Percentiles rank a stretch among this genome's conserved stretches.
phyloP scores from a whole-genome alignment of 2,329 filamentous ascomycete genomes.

The Nigrospora sphaerica region DNA sequence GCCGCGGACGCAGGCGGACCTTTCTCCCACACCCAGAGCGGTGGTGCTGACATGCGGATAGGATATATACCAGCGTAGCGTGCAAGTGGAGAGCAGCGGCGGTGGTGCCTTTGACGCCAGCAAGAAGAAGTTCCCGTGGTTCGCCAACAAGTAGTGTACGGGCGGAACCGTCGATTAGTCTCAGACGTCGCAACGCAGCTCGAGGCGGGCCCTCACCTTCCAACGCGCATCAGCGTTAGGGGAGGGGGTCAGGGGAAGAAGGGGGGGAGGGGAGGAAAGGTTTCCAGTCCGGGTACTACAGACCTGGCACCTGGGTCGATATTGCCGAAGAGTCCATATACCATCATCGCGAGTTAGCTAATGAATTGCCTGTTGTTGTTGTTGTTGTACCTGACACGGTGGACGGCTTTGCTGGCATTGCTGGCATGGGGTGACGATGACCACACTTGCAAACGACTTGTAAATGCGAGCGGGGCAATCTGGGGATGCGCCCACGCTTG shows the following conservation, averaged over 20 bases:
- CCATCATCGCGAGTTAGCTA: too few species aligned
- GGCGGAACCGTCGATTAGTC: too few species aligned
- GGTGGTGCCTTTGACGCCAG: conserved; percentile 36
- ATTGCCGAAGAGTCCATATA: neutral
- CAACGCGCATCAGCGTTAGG: neutral
- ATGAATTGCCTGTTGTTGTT: too few species aligned
- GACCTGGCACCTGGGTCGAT: neutral
- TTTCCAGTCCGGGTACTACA: neutral
- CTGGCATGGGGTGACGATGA: too few species aligned
- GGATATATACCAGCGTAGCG: conserved; percentile 59
- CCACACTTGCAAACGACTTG: too few species aligned
- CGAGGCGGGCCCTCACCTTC: neutral
- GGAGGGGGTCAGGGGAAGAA: neutral
- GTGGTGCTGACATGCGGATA: conserved; percentile 16
- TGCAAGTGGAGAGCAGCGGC: conserved; percentile 47
- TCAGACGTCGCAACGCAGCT: neutral
- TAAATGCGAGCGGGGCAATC: too few species aligned
- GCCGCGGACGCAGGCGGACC: neutral
- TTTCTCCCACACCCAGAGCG: conserved; percentile 7
- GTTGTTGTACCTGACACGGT: too few species aligned
- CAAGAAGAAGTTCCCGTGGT: conserved; percentile 63
- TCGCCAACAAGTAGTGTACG: conserved; percentile 33
- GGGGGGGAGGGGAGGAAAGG: neutral
- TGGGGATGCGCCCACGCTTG: too few species aligned
- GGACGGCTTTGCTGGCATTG: too few species aligned